Base-by-base conservation (phyloP, 441 rosid genomes). In the Erodium trifolium region DNA sequence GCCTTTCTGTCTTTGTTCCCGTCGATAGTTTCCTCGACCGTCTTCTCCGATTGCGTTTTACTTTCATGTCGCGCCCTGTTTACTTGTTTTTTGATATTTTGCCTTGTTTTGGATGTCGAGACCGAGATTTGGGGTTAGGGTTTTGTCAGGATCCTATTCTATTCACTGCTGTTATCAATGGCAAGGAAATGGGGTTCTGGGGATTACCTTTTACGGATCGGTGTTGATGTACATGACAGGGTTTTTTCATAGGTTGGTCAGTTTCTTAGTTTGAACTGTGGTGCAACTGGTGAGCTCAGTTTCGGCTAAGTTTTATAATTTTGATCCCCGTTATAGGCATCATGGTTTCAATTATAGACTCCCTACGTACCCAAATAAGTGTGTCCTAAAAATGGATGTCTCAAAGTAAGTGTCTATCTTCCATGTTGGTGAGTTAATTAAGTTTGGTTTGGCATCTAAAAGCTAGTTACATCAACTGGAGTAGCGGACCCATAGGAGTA, bases 51-150 rank as follows among this genome's bases (percentile, higher is more conserved):
- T 7, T 59, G 2, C 3, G 9, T 9, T 59, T 13, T 19, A 19
- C 63, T 59, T 59, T 17, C 18, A 19, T 59, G 23, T 18, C 6
- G 31, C 12, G 31, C 12, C 31, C 8, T 1, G 31, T 18, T 59
- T 59, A 17, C 64, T 60, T 19, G 64, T 19, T 19, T 60, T 60
- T 19, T 59, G 31, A 17, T 5, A 6, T 57, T 57, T 55, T 8
- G 4, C 5, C 14, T 55, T 55, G 11, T 16, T 16, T 59, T 8
- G 34, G 64, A 18, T 60, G 64, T 19, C 9, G 64, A 18, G 34
- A 4, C 34, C 64, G 5, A 3, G 64, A 60, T 60, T 60, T 60
- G 64, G 23, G 11, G 64, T 60, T 60, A 60, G 64, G 64, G 64
- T 60, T 60, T 60, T 60, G 64, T 19, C 6, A 0, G 13, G 63